Conservation (phyloP, 2,329 filamentous ascomycete species). For the Sporothrix mexicana region DNA sequence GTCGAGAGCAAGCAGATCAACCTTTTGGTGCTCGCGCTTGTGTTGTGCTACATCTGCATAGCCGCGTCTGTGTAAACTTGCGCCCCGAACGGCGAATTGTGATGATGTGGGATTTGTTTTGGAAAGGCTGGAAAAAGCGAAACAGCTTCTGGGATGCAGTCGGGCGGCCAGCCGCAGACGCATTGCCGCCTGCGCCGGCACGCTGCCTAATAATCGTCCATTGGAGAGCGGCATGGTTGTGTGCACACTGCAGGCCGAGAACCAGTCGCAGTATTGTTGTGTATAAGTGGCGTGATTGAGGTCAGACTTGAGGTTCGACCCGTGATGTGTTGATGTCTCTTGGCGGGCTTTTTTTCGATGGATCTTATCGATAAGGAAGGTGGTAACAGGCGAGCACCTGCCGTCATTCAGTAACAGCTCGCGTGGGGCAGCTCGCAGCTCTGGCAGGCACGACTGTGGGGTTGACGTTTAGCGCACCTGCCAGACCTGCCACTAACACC, state of each 20-base stretch:
- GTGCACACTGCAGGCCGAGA: neutral
- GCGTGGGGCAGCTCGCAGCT: neutral
- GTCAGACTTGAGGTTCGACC: neutral
- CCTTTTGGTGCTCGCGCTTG: constrained; percentile 37
- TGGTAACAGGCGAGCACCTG: neutral
- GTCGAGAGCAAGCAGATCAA: constrained; percentile 57
- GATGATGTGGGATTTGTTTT: neutral
- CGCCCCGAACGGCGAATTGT: neutral
- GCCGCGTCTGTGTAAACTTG: constrained; percentile 36
- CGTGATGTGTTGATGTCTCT: neutral
- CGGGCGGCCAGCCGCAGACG: constrained; percentile 4
- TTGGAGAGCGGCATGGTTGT: constrained; percentile 35
- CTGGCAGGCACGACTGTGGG: constrained; percentile 7
- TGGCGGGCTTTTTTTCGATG: neutral
- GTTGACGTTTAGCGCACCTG: neutral
- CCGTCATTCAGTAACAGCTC: constrained; percentile 1
- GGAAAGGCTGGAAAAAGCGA: neutral
- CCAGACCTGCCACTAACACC: constrained; percentile 14
- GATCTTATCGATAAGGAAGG: constrained; percentile 26
- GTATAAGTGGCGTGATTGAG: neutral
- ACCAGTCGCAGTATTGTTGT: neutral
- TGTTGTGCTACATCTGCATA: constrained; percentile 43
- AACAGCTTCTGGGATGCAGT: constrained; percentile 18
- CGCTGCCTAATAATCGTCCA: constrained; percentile 12
- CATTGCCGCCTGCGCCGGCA: constrained; percentile 18